Conservation (phyloP, 1,284 basidiomycete species). For the Butyriboletus appendiculatus region DNA sequence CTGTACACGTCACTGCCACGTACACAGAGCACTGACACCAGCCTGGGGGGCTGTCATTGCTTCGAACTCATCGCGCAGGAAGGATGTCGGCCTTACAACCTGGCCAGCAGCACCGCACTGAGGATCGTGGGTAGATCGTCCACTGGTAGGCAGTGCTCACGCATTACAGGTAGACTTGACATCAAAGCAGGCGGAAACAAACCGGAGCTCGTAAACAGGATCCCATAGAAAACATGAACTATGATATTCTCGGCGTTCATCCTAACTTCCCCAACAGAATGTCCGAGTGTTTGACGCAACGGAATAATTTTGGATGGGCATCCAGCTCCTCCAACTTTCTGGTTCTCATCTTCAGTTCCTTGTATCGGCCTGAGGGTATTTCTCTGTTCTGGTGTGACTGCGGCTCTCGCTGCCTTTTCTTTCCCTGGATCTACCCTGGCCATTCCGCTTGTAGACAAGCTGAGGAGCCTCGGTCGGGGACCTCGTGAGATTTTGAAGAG, state of each 20-base stretch:
- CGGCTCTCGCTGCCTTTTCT: neutral
- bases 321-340: neutral
- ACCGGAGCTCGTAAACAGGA: neutral
- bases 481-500: constrained; percentile 15
- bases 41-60: too few relatives aligned
- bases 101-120: neutral
- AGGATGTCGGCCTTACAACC: neutral
- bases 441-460: constrained; percentile 7
- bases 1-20: neutral
- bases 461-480: constrained; percentile 2
- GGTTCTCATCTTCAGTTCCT: neutral
- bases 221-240: neutral
- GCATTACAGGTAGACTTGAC: neutral
- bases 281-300: constrained; percentile 1
- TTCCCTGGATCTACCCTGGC: neutral
- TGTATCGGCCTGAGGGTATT: neutral
- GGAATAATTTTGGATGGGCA: neutral
- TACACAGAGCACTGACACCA: neutral
- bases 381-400: neutral
- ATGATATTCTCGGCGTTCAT: neutral
- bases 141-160: neutral
- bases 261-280: neutral
- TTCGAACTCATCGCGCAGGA: too few relatives aligned
- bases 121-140: neutral
- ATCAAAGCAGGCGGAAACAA: neutral